Evolutionary conservation across 2,329 filamentous ascomycete genomes (phyloP).

Genomic region (Xylaria arbuscula): DNA sequence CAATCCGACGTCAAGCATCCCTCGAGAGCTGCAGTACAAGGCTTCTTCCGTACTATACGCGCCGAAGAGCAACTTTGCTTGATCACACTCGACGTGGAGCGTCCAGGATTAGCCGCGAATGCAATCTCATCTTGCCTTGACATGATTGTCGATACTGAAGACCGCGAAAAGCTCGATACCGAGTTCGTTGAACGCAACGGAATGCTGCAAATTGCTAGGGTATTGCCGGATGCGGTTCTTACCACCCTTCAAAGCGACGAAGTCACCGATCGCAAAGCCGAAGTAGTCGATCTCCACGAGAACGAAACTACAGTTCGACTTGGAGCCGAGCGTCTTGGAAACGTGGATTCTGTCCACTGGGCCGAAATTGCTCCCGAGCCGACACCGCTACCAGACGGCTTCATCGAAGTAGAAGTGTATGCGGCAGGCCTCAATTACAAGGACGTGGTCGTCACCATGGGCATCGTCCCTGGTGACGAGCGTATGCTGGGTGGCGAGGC

Average conservation of each 20-base stretch:
- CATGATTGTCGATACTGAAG: background rate
- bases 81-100: background rate
- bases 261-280: background rate
- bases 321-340: slow-evolving; percentile 14
- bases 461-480: no score
- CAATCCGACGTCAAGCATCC: slow-evolving; percentile 7
- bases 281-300: background rate
- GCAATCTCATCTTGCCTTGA: background rate
- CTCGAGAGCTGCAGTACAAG: background rate
- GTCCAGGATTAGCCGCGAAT: background rate
- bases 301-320: background rate
- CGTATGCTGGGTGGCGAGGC: no score
- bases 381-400: background rate
- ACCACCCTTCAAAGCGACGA: background rate
- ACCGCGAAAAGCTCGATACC: background rate
- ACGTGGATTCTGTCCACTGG: slow-evolving; percentile 15
- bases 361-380: background rate
- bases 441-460: no score
- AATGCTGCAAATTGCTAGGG: background rate
- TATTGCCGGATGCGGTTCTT: slow-evolving; percentile 8
- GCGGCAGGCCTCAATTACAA: no score
- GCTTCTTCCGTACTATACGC: background rate
- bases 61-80: background rate
- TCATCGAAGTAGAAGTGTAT: slow-evolving; percentile 31
- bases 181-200: slow-evolving; percentile 19